phyloP scores from a whole-genome alignment of 345 rosid genomes.

The Gossypioides kirkii region DNA sequence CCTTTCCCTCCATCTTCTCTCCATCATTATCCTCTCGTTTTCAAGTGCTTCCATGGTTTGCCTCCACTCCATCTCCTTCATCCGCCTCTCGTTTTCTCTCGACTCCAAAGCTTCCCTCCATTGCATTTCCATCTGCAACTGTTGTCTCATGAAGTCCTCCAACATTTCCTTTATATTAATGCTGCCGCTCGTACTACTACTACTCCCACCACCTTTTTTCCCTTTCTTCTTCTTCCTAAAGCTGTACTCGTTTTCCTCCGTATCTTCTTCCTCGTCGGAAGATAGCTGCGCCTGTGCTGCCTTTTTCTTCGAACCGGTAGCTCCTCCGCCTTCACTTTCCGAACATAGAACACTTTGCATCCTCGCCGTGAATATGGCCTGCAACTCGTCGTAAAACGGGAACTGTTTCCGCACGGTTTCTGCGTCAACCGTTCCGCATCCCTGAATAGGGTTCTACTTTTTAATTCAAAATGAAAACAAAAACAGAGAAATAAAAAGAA shows the following conservation, averaged over 20 bases:
- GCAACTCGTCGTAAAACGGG: conserved; percentile 75
- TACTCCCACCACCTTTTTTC: conserved; percentile 18
- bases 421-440: conserved; percentile 76
- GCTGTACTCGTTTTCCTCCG: conserved; percentile 41
- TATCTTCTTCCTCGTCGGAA: conserved; percentile 74
- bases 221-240: conserved; percentile 50
- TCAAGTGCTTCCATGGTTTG: conserved; percentile 75
- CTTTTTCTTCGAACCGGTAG: conserved; percentile 45
- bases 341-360: conserved; percentile 76
- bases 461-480: too few relatives aligned
- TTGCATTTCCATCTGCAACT: conserved; percentile 65
- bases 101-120: conserved; percentile 83
- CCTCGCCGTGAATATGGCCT: conserved; percentile 52
- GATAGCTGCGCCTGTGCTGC: conserved; percentile 37
- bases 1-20: conserved; percentile 81
- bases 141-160: conserved; percentile 82
- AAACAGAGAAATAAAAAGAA: too few relatives aligned
- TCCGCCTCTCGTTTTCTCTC: conserved; percentile 69
- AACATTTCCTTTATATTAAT: conserved; percentile 45
- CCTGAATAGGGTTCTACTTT: conserved; percentile 32
- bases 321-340: conserved; percentile 54
- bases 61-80: conserved; percentile 88
- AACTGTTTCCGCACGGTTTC: conserved; percentile 76
- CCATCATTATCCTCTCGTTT: conserved; percentile 79
- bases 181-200: conserved; percentile 13